Evolutionary conservation across 345 rosid genomes (phyloP), one percentile per base, ranked within the genome.

Genomic region (Balakata baccata): DNA sequence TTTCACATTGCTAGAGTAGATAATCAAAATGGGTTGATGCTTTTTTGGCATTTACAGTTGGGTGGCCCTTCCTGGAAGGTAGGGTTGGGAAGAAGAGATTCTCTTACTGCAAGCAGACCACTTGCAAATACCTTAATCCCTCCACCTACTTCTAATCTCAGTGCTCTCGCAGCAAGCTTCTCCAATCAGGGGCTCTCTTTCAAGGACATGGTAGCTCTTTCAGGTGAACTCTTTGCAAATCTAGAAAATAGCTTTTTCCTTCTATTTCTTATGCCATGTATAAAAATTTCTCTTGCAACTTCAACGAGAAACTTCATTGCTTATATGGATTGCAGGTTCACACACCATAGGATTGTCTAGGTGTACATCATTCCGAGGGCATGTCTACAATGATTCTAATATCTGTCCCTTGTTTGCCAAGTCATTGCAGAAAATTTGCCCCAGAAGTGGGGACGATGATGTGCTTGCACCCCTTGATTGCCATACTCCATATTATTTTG

Each of bases 21-120:
- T 25, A 12, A 1, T 41, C 2, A 47, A 47, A 59, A 11, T 29
- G 63, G 39, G n/a, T 6, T 11, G 6, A 37, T 29, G 17, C 3
- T 41, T 37, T 50, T 50, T 14, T 37, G 16, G 52, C 2, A 4
- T 22, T 2, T 11, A 11, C 65, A 85, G 89, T 39, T 83, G 53
- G 89, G 89, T 1, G 89, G 88, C 51, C 86, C 86, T 9, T 71
- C 73, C 7, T 83, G 87, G 89, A 43, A 75, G 16, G 88, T 86
- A 8, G 47, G 45, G n/a, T 6, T 81, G 54, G 92, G 88, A 12
- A 85, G 88, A 77, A 83, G 85, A 68, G 86, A 86, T 47, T 84
- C 85, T 2, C 75, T 70, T 3, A 80, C 81, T 12, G 89, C 87
- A 52, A 85, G 81, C 69, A 76, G 70, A 37, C 73, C 47, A 6